Base-by-base conservation (phyloP, 2,329 filamentous ascomycete species). In the Verticillium nubilum region DNA sequence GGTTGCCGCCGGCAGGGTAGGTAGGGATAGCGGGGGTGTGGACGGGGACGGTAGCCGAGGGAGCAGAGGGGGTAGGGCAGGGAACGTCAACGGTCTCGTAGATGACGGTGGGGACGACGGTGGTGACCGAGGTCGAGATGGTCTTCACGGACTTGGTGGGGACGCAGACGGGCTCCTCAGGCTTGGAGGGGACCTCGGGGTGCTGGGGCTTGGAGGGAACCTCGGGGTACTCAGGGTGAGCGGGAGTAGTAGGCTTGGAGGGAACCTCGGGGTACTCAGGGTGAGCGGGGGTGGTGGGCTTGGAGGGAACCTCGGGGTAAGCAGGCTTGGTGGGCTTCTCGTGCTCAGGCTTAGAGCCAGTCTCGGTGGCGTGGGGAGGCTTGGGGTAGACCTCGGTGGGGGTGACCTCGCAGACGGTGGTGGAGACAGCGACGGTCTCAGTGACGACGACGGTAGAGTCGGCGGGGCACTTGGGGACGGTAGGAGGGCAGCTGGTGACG, bases 381-480 rank as follows among this genome's bases (percentile, higher is more conserved):
- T 42, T 7, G 35, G 35, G 42, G 42, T 47, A 47, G 42, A 47
- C 42, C 42, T 47, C 42, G 19, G 42, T 27, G 52, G 58, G 35
- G 54, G 65, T 60, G 58, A 71, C 65, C 57, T 69, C 73, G 73
- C 72, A 73, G 64, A 76, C 72, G 62, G 82, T 81, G 68, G 80
- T 80, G 64, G 76, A 68, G 60, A 79, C 69, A 57, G 75, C 65
- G 60, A 75, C 65, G 66, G 71, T 73, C 64, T 74, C 68, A 63
- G 73, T 75, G 64, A 70, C 66, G 62, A 75, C 69, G 58, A 66
- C 65, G 67, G 74, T 78, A 57, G 71, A 73, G 65, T 69, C 65
- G 62, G 73, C 77, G 59, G 80, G 82, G 82, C 87, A 89, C 84
- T 88, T 69, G 72, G 83, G 81, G 69, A 88, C 84, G 62, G 79